Evolutionary conservation across 192 early-diverging fungal genomes (phyloP).

Genomic region (Podila minutissima): DNA sequence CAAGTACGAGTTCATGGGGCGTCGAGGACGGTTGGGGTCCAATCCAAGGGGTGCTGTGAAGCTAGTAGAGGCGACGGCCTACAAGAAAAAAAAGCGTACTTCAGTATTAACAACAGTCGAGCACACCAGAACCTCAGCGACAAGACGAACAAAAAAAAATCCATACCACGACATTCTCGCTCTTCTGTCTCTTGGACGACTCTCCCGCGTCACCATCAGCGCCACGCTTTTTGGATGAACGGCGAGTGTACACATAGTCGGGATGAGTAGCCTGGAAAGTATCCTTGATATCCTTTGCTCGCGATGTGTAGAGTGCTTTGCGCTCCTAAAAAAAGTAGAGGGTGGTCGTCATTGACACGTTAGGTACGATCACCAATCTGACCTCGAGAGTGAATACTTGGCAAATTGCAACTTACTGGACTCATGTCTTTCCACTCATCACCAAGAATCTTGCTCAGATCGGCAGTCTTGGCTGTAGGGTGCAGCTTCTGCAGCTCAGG

Average conservation of each 20-base stretch:
- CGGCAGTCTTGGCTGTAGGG: slow-evolving; percentile 68
- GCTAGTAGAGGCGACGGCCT: background rate
- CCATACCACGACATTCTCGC: slow-evolving; percentile 7
- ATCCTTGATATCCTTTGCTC: slow-evolving; percentile 68
- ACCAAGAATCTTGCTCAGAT: slow-evolving; percentile 71
- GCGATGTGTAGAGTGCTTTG: slow-evolving; percentile 64
- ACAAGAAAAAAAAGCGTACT: background rate
- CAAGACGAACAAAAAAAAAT: slow-evolving; percentile 2
- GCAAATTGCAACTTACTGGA: slow-evolving; percentile 26
- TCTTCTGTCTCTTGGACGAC: slow-evolving; percentile 37
- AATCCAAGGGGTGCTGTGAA: slow-evolving; percentile 14
- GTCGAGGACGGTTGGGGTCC: slow-evolving; percentile 60
- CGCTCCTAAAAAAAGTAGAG: slow-evolving; percentile 46
- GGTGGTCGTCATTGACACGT: no score
- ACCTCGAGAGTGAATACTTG: background rate
- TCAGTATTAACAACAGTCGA: background rate
- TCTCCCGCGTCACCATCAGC: slow-evolving; percentile 14
- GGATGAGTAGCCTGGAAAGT: slow-evolving; percentile 64
- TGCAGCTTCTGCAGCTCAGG: slow-evolving; percentile 67
- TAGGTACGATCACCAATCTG: no score
- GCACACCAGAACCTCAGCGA: background rate
- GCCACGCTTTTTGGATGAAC: slow-evolving; percentile 51
- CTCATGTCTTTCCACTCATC: slow-evolving; percentile 72
- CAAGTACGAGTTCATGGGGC: slow-evolving; percentile 69
- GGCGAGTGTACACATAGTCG: slow-evolving; percentile 67